Evolutionary conservation across 305 asterid genomes (phyloP), one percentile per base, ranked within the genome.

Genomic region (Ilex paraguariensis): DNA sequence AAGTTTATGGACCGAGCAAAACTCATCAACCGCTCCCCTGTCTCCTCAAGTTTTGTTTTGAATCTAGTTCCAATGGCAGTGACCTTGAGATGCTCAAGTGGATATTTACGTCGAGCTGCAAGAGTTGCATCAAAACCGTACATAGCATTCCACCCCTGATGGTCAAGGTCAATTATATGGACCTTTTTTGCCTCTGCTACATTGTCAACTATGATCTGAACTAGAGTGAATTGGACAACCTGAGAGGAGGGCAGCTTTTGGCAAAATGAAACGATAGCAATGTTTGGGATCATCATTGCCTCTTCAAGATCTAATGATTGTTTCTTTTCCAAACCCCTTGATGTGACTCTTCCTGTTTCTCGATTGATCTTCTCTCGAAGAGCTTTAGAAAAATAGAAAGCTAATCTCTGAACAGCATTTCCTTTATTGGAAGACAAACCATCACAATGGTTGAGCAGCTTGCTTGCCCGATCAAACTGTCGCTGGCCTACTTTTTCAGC

Each of bases 161-260:
- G 44, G 44, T 79, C 84, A 10, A 84, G 64, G 40, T 75, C 82
- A 8, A 84, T 66, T 42, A 84, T 60, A 42, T 84, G 86, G 7
- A 84, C 65, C 63, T 74, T 85, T 31, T 53, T 75, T 0, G 78
- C 74, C 45, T 67, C 75, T 1, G 69, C 68, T 45, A 82, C 59
- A 31, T 77, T 77, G 28, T 85, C 93, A 13, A 80, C 30, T 13
- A 82, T 57, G 33, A 82, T 75, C 63, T 82, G 93, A 66, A 75
- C 64, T 33, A 79, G 87, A 0, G 85, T 66, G 66, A 85, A 69
- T 57, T 80, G 82, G 59, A 59, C 60, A 62, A 77, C 70, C 61
- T 80, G 88, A 2, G 73, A 52, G 13, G 80, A 67, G 15, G 93
- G 93, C 0, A 75, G 64, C 56, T 59, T 68, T n/a, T 64, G 70